These are phyloP conservation scores for Cordia subcordata DNA, from an alignment of 257 asterid species.

Conservation along the genomic window DNA sequence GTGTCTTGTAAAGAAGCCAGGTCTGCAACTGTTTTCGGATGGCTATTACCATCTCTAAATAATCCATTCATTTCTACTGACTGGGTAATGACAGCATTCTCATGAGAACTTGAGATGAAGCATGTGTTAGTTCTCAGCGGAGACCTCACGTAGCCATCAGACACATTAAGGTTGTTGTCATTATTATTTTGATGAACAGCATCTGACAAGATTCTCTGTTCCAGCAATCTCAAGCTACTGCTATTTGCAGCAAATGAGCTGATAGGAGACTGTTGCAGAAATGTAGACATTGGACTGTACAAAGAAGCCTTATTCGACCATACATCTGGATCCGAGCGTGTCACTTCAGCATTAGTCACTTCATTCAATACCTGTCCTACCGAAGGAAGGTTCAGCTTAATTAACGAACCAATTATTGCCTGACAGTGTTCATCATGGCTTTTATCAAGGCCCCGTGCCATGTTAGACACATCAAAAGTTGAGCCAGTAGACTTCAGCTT, in stretches of 20 bases:
- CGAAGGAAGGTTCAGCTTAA: constrained; percentile 18
- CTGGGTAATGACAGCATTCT: constrained; percentile 14
- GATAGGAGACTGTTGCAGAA: constrained; percentile 14
- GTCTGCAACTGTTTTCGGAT: constrained; percentile 17
- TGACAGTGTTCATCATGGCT: too few species aligned
- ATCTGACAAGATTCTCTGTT: constrained; percentile 15
- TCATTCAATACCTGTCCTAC: constrained; percentile 28
- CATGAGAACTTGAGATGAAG: constrained; percentile 16
- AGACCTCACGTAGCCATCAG: constrained; percentile 23
- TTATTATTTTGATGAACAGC: constrained; percentile 16
- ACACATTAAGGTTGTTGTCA: constrained; percentile 10
- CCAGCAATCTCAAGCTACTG: constrained; percentile 22
- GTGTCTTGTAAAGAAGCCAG: constrained; percentile 16
- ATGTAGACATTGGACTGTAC: constrained; percentile 19
- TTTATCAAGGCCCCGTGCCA: constrained; percentile 17
- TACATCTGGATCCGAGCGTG: constrained; percentile 43
- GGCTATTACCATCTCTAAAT: constrained; percentile 14
- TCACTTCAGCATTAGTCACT: constrained; percentile 51
- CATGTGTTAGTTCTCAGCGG: constrained; percentile 21
- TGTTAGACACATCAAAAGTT: constrained; percentile 10
- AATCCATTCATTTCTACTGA: constrained; percentile 19
- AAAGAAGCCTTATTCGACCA: constrained; percentile 44
- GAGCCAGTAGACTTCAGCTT: constrained; percentile 21
- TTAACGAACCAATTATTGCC: neutral
- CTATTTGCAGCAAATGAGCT: constrained; percentile 19